A percentile compares a stretch with the other conserved stretches of the same genome.
Evolutionary conservation across 192 early-diverging fungal genomes (phyloP).

Genomic region (Coemansia sp.): DNA sequence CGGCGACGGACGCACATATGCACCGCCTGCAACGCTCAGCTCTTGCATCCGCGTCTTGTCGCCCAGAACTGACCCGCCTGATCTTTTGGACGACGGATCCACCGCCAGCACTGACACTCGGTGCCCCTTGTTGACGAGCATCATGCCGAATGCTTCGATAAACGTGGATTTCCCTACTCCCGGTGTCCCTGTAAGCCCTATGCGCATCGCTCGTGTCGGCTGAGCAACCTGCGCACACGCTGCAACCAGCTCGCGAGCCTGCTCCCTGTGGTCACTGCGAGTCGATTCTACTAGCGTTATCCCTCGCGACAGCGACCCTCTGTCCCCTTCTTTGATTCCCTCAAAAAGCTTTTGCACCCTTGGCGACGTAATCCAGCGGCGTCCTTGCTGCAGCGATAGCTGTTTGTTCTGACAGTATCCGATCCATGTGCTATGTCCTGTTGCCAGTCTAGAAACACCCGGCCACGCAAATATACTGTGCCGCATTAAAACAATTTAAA

Average conservation of each 20-base stretch:
- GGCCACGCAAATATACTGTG: neutral
- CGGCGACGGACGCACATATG: conserved; percentile 79
- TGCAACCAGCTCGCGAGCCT: conserved; percentile 66
- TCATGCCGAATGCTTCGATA: conserved; percentile 81
- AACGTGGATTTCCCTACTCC: conserved; percentile 88
- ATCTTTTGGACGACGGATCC: conserved; percentile 76
- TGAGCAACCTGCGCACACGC: conserved; percentile 18
- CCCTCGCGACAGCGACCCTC: conserved; percentile 30
- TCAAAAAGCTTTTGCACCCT: conserved; percentile 17
- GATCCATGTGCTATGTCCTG: neutral
- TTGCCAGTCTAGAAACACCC: neutral
- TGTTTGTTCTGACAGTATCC: neutral
- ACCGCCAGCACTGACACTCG: conserved; percentile 78
- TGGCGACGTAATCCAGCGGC: neutral
- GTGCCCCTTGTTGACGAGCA: conserved; percentile 64
- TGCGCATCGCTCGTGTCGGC: conserved; percentile 59
- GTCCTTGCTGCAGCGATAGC: neutral
- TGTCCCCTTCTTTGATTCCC: conserved; percentile 33
- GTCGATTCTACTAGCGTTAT: conserved; percentile 66
- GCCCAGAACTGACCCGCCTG: conserved; percentile 81
- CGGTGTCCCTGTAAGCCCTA: conserved; percentile 76
- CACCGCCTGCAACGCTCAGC: conserved; percentile 60
- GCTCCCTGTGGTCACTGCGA: conserved; percentile 59
- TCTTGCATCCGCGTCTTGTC: conserved; percentile 86
- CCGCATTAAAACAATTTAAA: neutral